Conservation (phyloP, 164 flowering plant genomes). For the Pachysandra terminalis region DNA sequence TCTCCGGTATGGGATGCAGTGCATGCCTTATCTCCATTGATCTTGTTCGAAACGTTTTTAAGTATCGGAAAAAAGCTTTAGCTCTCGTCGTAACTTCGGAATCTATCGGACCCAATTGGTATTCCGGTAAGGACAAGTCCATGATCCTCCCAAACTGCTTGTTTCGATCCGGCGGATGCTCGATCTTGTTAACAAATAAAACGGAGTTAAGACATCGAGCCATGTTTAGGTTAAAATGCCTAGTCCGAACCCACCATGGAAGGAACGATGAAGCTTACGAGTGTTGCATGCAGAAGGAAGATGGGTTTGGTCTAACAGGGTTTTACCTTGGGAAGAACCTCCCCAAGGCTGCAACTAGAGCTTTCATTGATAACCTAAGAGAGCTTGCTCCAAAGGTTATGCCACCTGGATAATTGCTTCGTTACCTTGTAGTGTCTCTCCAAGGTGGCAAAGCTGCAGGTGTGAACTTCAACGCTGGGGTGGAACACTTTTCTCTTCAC, state of each 20-base stretch:
- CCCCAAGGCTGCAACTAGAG: conserved; percentile 48
- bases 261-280: conserved; percentile 48
- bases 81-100: conserved; percentile 66
- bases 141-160: conserved; percentile 65
- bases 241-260: conserved; percentile 55
- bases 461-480: conserved; percentile 44
- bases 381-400: conserved; percentile 42
- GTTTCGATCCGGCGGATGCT: conserved; percentile 62
- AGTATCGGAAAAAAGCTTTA: conserved; percentile 21
- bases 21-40: conserved; percentile 57
- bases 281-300: conserved; percentile 52
- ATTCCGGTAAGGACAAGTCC: conserved; percentile 46
- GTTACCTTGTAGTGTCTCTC: conserved; percentile 21
- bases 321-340: conserved; percentile 45
- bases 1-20: conserved; percentile 78
- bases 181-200: conserved; percentile 55
- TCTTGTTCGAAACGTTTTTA: conserved; percentile 42
- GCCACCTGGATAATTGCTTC: conserved; percentile 40
- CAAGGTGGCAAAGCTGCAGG: background rate
- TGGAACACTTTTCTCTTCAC: conserved; percentile 60
- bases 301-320: conserved; percentile 34
- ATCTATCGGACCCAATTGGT: conserved; percentile 53
- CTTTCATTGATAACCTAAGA: conserved; percentile 38
- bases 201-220: conserved; percentile 26
- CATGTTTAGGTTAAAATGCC: conserved; percentile 36